Evolutionary conservation across 164 flowering plant genomes (phyloP), one percentile per base, ranked within the genome.

Genomic region (Macadamia integrifolia): DNA sequence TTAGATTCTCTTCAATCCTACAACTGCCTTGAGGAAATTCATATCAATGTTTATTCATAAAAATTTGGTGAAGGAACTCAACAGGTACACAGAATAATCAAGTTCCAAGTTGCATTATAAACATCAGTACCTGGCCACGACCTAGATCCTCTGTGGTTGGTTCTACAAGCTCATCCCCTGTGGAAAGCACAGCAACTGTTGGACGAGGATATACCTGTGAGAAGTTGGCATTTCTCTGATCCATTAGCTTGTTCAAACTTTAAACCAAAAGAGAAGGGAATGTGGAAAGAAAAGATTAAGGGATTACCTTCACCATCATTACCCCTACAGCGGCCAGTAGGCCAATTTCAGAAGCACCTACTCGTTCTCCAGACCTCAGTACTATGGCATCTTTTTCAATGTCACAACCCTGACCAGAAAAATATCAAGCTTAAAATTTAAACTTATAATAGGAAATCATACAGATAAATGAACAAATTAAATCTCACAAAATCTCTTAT

Each of bases 131-230:
- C 97, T 94, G 97, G 40, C 98, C 98, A 83, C 87, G 91, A 71
- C 77, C 71, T 72, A 94, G 74, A 76, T 50, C n/a, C 61, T 49
- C 75, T 35, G 80, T 80, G 57, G 83, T 77, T 61, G 98, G 92
- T 74, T 90, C 97, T 40, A 89, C 92, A 67, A 94, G 93, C 75
- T 94, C 98, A 82, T 94, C 98, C 17, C 98, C 98, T 1, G 97
- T 87, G 57, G 98, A 94, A 75, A 94, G 90, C 70, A 94, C 97
- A n/a, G 86, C 98, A 74, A 94, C 66, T 65, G 77, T 81, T 66
- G 97, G 98, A 61, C 81, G 75, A 56, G 86, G 85, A 78, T 84
- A 87, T 1, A 94, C 95, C 98, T 94, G 72, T 59, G 42, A 63
- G 59, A 30, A 64, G 23, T 35, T 60, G 29, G 28, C 31, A 44